Evolutionary conservation across 257 asterid genomes (phyloP).

Genomic region (Plantago major): DNA sequence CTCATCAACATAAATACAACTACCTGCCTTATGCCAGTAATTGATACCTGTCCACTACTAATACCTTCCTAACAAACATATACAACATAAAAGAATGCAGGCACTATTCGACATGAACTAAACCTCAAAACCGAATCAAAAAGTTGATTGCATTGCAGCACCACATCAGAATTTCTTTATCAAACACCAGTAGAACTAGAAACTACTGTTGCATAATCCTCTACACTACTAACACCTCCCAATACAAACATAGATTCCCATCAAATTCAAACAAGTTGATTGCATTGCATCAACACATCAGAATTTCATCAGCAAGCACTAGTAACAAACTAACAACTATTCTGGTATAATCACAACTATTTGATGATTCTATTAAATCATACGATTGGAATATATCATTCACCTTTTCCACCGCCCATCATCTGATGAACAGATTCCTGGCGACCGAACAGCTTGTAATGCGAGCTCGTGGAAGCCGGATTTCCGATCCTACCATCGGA

Average conservation of each 20-base stretch:
- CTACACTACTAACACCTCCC: too few relatives aligned
- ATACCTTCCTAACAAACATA: neutral
- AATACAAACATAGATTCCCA: too few relatives aligned
- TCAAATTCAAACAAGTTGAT: neutral
- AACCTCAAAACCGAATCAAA: too few relatives aligned
- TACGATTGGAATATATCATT: constrained; percentile 4
- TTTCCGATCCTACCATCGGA: constrained; percentile 44
- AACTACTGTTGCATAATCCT: too few relatives aligned
- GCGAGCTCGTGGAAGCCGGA: constrained; percentile 45
- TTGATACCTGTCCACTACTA: too few relatives aligned
- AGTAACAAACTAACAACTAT: neutral
- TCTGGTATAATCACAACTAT: too few relatives aligned
- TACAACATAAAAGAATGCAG: neutral
- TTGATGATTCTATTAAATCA: too few relatives aligned
- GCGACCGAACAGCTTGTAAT: constrained; percentile 49
- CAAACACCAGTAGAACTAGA: too few relatives aligned
- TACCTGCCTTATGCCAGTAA: too few relatives aligned
- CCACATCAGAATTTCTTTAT: too few relatives aligned
- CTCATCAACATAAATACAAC: too few relatives aligned
- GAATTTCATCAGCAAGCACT: neutral
- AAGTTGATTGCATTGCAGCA: too few relatives aligned
- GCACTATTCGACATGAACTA: neutral
- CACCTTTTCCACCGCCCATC: constrained; percentile 85
- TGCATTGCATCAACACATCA: neutral
- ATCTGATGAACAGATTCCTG: constrained; percentile 59